Evolutionary conservation across 2,329 filamentous ascomycete genomes (phyloP).

Genomic region (Colletotrichum godetiae): DNA sequence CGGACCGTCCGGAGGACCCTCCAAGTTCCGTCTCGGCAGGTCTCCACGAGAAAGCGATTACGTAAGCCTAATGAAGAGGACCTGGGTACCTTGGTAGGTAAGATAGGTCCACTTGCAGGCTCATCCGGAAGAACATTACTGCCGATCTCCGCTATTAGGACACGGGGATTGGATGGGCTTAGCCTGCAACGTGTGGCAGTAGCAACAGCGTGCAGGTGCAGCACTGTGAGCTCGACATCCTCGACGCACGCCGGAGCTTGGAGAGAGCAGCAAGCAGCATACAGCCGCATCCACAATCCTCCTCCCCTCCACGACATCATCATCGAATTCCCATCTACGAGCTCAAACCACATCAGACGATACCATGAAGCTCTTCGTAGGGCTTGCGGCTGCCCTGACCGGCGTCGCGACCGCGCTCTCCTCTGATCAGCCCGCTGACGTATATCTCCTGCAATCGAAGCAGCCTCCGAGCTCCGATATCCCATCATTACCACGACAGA

Average conservation of each 20-base stretch:
- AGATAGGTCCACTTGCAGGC: too few species aligned
- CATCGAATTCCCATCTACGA: constrained; percentile 5
- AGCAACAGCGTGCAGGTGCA: neutral
- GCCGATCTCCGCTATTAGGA: neutral
- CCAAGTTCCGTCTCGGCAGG: too few species aligned
- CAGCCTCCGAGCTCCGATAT: constrained; percentile 44
- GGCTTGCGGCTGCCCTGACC: constrained; percentile 51
- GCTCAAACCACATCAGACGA: neutral
- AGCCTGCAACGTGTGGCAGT: neutral
- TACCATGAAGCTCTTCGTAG: constrained; percentile 57
- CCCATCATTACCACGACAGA: constrained; percentile 61
- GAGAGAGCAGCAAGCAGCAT: constrained; percentile 26
- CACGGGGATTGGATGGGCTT: neutral
- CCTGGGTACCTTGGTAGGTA: too few species aligned
- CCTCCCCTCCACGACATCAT: constrained; percentile 6
- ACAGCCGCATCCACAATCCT: constrained; percentile 28
- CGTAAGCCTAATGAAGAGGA: too few species aligned
- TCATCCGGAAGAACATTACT: neutral
- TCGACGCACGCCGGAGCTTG: constrained; percentile 27
- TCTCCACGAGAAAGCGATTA: accelerated
- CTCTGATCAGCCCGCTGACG: constrained; percentile 57
- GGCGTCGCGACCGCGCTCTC: constrained; percentile 50
- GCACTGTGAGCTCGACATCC: constrained; percentile 18
- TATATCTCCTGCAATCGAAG: constrained; percentile 62
- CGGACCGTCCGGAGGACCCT: neutral